A percentile compares a stretch with the other conserved stretches of the same genome.
These are phyloP conservation scores for Penicillium sp. DNA, from an alignment of 2,329 filamentous ascomycete species.

Conservation along the genomic window DNA sequence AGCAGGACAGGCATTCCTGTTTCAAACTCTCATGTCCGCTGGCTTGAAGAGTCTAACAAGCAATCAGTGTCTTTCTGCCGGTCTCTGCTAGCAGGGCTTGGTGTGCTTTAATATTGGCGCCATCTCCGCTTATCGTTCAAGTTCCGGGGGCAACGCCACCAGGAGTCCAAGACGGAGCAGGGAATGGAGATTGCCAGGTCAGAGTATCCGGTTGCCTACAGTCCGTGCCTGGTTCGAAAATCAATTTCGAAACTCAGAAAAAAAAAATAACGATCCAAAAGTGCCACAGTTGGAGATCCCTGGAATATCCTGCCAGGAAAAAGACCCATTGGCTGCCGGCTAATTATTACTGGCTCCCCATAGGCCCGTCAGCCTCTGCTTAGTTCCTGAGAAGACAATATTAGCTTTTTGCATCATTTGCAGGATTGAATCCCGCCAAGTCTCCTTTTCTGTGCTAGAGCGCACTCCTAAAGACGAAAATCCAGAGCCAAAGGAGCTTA, in stretches of 20 bases:
- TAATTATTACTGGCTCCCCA: background rate
- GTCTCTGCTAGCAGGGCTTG: background rate
- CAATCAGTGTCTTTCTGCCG: background rate
- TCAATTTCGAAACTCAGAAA: background rate
- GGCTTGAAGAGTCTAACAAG: background rate
- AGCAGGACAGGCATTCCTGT: background rate
- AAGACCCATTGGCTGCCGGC: background rate
- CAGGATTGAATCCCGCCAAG: background rate
- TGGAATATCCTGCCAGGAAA: background rate
- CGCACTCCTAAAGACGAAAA: background rate
- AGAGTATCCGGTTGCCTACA: background rate
- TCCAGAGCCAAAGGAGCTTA: background rate
- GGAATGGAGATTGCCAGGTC: conserved; percentile 1
- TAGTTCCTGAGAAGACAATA: background rate
- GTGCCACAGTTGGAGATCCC: background rate
- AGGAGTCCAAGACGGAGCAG: background rate
- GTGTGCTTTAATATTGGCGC: background rate
- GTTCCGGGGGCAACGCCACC: background rate
- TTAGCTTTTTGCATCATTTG: background rate
- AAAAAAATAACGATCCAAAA: background rate
- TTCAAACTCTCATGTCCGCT: background rate
- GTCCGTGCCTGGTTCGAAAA: background rate
- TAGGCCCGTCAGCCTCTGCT: background rate
- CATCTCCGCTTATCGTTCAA: conserved; percentile 1
- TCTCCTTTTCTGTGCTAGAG: background rate